Percentiles rank a stretch among this genome's conserved stretches.
Evolutionary conservation across 805 yeast species (phyloP).

Genomic region (Phaffomyces opuntiae): DNA sequence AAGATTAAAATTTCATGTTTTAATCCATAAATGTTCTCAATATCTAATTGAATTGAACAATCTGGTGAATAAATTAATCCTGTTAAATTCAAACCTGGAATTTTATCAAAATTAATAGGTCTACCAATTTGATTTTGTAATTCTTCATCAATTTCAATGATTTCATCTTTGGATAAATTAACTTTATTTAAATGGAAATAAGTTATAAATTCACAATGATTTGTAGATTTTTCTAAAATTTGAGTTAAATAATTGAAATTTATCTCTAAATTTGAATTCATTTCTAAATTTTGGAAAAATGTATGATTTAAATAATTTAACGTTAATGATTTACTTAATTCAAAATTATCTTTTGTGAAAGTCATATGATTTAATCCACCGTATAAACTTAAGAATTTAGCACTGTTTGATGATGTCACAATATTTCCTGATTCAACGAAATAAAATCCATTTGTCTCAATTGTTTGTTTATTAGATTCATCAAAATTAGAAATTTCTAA

Average conservation of each 20-base stretch:
- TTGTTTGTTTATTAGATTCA: constrained; percentile 41
- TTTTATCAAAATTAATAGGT: constrained; percentile 44
- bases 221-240: constrained; percentile 25
- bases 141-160: constrained; percentile 65
- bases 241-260: constrained; percentile 18
- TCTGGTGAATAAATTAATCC: constrained; percentile 82
- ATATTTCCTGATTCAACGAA: constrained; percentile 62
- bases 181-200: constrained; percentile 68
- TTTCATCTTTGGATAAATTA: constrained; percentile 41
- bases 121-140: constrained; percentile 67
- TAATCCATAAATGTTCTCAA: constrained; percentile 42
- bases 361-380: constrained; percentile 52
- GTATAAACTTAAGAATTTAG: constrained; percentile 55
- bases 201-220: constrained; percentile 63
- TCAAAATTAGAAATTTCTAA: constrained; percentile 33
- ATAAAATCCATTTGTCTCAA: constrained; percentile 55
- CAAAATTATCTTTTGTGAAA: constrained; percentile 35
- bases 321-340: constrained; percentile 38
- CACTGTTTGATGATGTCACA: constrained; percentile 50
- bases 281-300: constrained; percentile 9
- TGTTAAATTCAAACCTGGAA: constrained; percentile 51
- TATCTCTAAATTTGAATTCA: constrained; percentile 16
- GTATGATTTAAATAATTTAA: constrained; percentile 39
- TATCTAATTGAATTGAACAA: constrained; percentile 56
- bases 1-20: constrained; percentile 41